Base-by-base conservation (phyloP, 768 basidiomycete species). In the Lentinula aciculospora region DNA sequence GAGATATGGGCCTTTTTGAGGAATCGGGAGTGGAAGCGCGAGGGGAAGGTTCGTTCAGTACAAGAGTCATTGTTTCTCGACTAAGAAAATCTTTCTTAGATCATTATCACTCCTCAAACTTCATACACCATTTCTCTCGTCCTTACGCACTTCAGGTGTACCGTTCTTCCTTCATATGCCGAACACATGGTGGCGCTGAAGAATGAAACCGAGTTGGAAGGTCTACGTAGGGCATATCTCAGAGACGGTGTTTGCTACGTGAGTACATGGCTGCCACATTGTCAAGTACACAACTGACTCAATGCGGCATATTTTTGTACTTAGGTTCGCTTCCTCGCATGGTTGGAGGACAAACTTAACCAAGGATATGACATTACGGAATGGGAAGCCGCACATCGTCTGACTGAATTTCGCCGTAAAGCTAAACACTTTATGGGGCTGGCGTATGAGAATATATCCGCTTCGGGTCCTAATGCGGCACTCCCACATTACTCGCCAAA, bases 401-500 rank as follows among this genome's bases (percentile, higher is more conserved):
- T 97, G 57, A 88, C 85, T 0, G 85, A 89, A 71, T 91, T 82
- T 68, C 78, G 93, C 60, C 75, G 82, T 65, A 78, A 83, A 65
- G 77, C 81, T 63, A 85, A 86, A 71, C 74, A 88, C 62, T 92
- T 86, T 67, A 85, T 85, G 83, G 91, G 92, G 4, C 82, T 91
- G 17, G 92, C 92, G 5, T 94, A 94, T 62, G 89, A 91, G 71
- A 91, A 86, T 56, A 96, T 98, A 60, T 91, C 88, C 23, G 96
- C 91, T 2, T 85, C 82, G 37, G 96, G 95, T 2, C 79, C 90
- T 2, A 96, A 99, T 67, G 95, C 92, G 56, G 97, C 96, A 17
- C 72, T 98, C 23, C 94, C 97, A 3, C 97, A 99, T 72, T 98
- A 99, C 70, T 78, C 81, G 0, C 94, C 97, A 0, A 80, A 81